These are phyloP conservation scores for Hysterium pulicare DNA, from an alignment of 2,329 filamentous ascomycete genomes.

Conservation along the genomic window DNA sequence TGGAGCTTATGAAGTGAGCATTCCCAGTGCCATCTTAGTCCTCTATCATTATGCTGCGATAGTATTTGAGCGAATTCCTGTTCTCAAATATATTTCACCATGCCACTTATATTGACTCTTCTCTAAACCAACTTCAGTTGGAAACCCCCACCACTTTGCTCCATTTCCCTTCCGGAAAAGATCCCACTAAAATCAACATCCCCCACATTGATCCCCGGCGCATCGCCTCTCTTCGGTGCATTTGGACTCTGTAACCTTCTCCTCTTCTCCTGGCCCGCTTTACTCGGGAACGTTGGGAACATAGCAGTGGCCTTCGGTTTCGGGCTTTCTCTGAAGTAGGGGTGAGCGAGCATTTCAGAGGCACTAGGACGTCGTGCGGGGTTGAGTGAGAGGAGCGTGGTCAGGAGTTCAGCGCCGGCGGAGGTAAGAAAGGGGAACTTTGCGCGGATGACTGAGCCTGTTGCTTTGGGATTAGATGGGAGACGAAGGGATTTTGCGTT, in stretches of 20 bases:
- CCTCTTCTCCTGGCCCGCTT: constrained; percentile 85
- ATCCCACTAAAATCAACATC: constrained; percentile 50
- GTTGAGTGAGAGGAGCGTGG: constrained; percentile 68
- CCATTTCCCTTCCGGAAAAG: constrained; percentile 48
- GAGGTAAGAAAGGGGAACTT: constrained; percentile 79
- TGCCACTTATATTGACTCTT: no score
- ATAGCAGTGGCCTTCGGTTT: constrained; percentile 85
- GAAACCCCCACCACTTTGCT: constrained; percentile 49
- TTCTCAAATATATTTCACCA: not conserved
- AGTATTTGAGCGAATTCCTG: no score
- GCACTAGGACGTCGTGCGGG: constrained; percentile 70
- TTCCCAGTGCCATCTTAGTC: no score
- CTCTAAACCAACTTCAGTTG: constrained; percentile 29
- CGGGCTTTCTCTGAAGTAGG: constrained; percentile 86
- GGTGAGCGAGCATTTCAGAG: constrained; percentile 69
- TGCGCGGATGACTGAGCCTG: constrained; percentile 61
- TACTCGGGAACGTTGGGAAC: constrained; percentile 96
- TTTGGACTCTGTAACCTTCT: constrained; percentile 71
- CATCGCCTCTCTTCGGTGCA: constrained; percentile 75
- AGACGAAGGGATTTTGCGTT: constrained; percentile 79
- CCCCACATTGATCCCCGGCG: constrained; percentile 47
- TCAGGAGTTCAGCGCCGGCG: constrained; percentile 68
- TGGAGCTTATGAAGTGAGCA: constrained; percentile 13
- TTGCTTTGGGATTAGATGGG: constrained; percentile 35
- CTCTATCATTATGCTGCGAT: no score